Evolutionary conservation across 1,284 basidiomycete genomes (phyloP).

Genomic region (Rhodotorula glutinis): DNA sequence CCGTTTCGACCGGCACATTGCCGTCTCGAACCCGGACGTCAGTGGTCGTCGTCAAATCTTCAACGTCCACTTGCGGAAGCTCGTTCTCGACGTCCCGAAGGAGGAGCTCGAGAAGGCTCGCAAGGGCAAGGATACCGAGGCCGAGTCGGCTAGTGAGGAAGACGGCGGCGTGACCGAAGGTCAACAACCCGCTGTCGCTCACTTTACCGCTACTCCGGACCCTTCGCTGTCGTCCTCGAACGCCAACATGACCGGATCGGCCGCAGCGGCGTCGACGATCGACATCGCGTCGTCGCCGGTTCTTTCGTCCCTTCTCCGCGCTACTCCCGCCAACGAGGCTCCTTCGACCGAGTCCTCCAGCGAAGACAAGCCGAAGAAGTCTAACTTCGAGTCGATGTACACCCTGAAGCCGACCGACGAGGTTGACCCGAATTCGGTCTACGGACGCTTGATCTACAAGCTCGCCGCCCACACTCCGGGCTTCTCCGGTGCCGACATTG

Average conservation of each 20-base stretch:
- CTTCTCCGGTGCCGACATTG: slow-evolving; percentile 97
- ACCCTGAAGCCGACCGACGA: slow-evolving; percentile 36
- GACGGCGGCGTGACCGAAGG: slow-evolving; percentile 1
- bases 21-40: slow-evolving; percentile 93
- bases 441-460: slow-evolving; percentile 75
- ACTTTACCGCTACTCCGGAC: slow-evolving; percentile 7
- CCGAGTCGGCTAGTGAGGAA: slow-evolving; percentile 3
- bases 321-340: slow-evolving; percentile 19
- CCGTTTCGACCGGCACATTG: slow-evolving; percentile 94
- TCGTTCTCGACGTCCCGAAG: slow-evolving; percentile 53
- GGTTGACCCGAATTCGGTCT: slow-evolving; percentile 53
- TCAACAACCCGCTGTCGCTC: slow-evolving; percentile 15
- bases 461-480: slow-evolving; percentile 93
- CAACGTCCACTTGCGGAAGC: slow-evolving; percentile 82
- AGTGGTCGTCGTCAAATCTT: slow-evolving; percentile 92
- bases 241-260: background rate
- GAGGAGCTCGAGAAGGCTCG: background rate
- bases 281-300: slow-evolving; percentile 16
- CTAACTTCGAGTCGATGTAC: slow-evolving; percentile 42
- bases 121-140: slow-evolving; percentile 7
- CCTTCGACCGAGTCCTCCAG: slow-evolving; percentile 1
- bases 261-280: background rate
- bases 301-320: slow-evolving; percentile 19
- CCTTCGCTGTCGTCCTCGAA: background rate
- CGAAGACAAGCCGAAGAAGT: slow-evolving; percentile 9